Evolutionary conservation across 495 filamentous ascomycete species (phyloP).

Genomic region (Tuber microsphaerosporum): DNA sequence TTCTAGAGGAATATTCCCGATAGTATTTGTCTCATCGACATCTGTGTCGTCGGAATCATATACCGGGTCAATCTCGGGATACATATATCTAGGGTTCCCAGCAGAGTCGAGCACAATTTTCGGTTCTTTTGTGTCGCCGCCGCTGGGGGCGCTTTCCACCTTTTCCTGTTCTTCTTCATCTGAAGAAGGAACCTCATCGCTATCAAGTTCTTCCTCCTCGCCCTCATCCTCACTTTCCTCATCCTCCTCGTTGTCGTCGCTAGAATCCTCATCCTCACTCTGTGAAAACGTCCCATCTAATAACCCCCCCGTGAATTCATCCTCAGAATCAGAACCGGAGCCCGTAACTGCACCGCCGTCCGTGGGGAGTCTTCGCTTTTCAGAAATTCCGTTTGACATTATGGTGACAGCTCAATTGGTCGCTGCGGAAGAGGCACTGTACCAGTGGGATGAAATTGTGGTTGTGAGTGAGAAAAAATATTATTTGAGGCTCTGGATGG

Average conservation of each 20-base stretch:
- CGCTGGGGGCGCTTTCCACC: constrained; percentile 4
- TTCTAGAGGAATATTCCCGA: constrained; percentile 84
- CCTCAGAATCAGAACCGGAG: constrained; percentile 51
- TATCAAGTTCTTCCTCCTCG: constrained; percentile 27
- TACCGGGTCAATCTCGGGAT: constrained; percentile 83
- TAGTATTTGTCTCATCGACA: constrained; percentile 73
- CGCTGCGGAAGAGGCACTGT: not conserved
- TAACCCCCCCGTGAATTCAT: constrained; percentile 58
- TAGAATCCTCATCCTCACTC: constrained; percentile 50
- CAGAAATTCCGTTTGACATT: constrained; percentile 23
- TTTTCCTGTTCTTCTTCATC: constrained; percentile 43
- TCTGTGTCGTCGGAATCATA: constrained; percentile 95
- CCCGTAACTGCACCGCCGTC: constrained; percentile 45
- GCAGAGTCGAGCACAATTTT: constrained; percentile 58
- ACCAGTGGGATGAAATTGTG: not conserved
- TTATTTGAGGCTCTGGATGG: not conserved
- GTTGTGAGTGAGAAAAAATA: not conserved
- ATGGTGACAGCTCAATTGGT: constrained; percentile 12
- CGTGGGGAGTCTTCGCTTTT: constrained; percentile 28
- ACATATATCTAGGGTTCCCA: constrained; percentile 67
- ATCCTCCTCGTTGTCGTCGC: constrained; percentile 29
- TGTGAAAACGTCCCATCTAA: constrained; percentile 60
- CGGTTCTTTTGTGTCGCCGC: not conserved
- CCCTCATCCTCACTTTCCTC: constrained; percentile 42
- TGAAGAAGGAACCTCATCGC: constrained; percentile 47